Conservation (phyloP, 768 basidiomycete genomes). For the Lentinula sp. region DNA sequence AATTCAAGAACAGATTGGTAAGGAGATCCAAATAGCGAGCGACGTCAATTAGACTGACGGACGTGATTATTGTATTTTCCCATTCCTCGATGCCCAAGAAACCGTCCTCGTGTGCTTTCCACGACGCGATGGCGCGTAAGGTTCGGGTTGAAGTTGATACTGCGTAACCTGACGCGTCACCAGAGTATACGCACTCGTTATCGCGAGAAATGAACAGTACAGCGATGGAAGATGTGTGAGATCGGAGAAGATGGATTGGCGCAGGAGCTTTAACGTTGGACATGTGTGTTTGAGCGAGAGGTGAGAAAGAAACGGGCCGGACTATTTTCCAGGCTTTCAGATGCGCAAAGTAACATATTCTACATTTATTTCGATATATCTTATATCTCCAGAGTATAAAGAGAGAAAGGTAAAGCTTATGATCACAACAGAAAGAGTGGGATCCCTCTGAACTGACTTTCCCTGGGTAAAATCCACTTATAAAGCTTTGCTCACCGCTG, state of each 20-base stretch:
- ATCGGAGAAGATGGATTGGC: slow-evolving; percentile 72
- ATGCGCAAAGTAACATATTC: no score
- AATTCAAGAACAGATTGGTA: background rate
- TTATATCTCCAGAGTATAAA: no score
- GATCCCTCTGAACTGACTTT: no score
- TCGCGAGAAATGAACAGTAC: slow-evolving; percentile 59
- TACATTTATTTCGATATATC: no score
- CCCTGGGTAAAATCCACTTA: no score
- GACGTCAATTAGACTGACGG: slow-evolving; percentile 21
- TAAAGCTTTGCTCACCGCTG: no score
- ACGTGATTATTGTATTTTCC: slow-evolving; percentile 70
- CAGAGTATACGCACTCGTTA: slow-evolving; percentile 82
- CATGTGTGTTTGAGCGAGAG: background rate
- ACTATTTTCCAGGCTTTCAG: no score
- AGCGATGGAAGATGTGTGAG: slow-evolving; percentile 60
- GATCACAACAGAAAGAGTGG: no score
- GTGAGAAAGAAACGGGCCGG: background rate
- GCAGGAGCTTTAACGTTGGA: slow-evolving; percentile 28
- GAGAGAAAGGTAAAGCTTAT: no score
- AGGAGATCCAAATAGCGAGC: background rate
- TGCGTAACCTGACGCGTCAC: slow-evolving; percentile 74
- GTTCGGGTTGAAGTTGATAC: slow-evolving; percentile 70
- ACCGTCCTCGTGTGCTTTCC: slow-evolving; percentile 76
- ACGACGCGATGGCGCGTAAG: slow-evolving; percentile 65
- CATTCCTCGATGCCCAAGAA: slow-evolving; percentile 79